Evolutionary conservation across 192 early-diverging fungal genomes (phyloP), one percentile per base, ranked within the genome.

Genomic region (Pilobolus umbonatus): DNA sequence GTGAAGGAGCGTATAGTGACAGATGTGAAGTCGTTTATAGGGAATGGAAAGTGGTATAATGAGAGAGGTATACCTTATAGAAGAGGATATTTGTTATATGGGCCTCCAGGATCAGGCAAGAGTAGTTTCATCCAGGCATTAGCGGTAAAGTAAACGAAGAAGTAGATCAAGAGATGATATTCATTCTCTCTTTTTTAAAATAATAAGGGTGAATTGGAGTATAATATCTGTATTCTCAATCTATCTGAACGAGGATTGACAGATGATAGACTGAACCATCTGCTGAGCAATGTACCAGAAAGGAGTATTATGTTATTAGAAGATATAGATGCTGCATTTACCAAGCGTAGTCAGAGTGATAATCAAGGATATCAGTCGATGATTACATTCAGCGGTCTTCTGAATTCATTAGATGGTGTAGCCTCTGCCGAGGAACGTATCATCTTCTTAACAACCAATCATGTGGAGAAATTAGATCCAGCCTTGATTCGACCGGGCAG

Each of bases 371-470:
- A 81, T 53, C 83, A 84, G 45, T 92, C 90, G 2, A 88, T 85
- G 84, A 83, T 92, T 5, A 92, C 90, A 2, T 90, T 92, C 53
- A 88, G 86, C 57, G 89, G 93, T 1, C 78, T 94, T 12, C 76
- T 95, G 57, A 95, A 95, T 68, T 89, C 93, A 0, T 60, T 95
- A 50, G 93, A 95, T 51, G 93, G 93, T 15, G 86, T 94, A 1
- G 85, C 90, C 1, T 87, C 93, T 5, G 80, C 87, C 38, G 93
- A 92, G 70, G 91, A 90, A 46, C 80, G 90, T 12, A 87, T 95
- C 38, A 87, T 95, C 19, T 90, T 95, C 58, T 86, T 95, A 86
- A 95, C 93, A 6, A 95, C 93, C 7, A 95, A 95, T 67, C 84
- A 91, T 51, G 75, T 91, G 24, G 86, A 90, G 19, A 69, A 71